A percentile compares a stretch with the other conserved stretches of the same genome.
phyloP scores from a whole-genome alignment of 2,329 filamentous ascomycete species.

The Xylaria polymorpha region DNA sequence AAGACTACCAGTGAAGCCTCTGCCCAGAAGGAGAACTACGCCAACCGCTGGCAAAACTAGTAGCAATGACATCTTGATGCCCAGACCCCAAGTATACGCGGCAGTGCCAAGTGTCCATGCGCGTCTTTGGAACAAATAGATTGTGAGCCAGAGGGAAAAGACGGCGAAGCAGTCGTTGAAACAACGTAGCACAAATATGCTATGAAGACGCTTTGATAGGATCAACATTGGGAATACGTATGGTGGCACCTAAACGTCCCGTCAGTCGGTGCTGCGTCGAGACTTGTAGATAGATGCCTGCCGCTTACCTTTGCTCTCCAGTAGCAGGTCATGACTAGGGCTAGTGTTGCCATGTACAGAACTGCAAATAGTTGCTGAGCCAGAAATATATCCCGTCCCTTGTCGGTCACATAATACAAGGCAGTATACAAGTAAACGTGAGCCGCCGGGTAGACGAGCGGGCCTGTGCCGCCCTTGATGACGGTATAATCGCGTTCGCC shows the following conservation, averaged over 20 bases:
- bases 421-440: slow-evolving; percentile 92
- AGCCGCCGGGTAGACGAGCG: slow-evolving; percentile 92
- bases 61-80: slow-evolving; percentile 95
- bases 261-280: slow-evolving; percentile 9
- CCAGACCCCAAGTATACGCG: slow-evolving; percentile 81
- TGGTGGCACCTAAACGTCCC: slow-evolving; percentile 72
- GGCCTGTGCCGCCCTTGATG: slow-evolving; percentile 89
- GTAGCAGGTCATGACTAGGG: slow-evolving; percentile 85
- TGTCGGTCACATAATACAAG: slow-evolving; percentile 81
- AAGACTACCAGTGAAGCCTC: slow-evolving; percentile 74
- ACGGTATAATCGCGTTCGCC: slow-evolving; percentile 90
- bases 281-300: not conserved
- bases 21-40: slow-evolving; percentile 77
- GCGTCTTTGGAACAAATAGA: slow-evolving; percentile 79
- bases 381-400: slow-evolving; percentile 78
- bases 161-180: slow-evolving; percentile 97
- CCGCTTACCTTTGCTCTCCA: slow-evolving; percentile 71
- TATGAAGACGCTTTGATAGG: slow-evolving; percentile 91
- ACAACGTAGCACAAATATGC: slow-evolving; percentile 88
- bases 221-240: slow-evolving; percentile 89
- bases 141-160: slow-evolving; percentile 83
- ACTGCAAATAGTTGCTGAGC: slow-evolving; percentile 87
- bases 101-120: slow-evolving; percentile 79
- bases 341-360: slow-evolving; percentile 81
- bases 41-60: slow-evolving; percentile 85